Evolutionary conservation across 495 filamentous ascomycete genomes (phyloP), one percentile per base, ranked within the genome.

Genomic region (Neurospora sp.): DNA sequence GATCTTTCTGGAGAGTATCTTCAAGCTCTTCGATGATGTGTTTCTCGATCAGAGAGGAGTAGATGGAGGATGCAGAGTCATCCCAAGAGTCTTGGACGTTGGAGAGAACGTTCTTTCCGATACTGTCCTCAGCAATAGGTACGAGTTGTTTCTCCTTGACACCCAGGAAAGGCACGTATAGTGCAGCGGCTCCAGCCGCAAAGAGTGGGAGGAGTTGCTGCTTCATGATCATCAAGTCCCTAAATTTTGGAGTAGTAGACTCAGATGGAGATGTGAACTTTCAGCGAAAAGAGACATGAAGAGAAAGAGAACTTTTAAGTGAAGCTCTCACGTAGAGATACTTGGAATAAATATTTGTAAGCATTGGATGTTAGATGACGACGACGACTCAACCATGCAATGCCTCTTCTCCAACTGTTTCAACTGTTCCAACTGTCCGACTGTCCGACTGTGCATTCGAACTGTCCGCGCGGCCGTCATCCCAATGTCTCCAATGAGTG

Each of bases 41-140:
- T 31, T 71, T 39, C 45, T 75, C 71, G 61, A 76, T 18, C 1
- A 68, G 6, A 8, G 75, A 75, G 38, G 75, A 47, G 61, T 75
- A 59, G 65, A 70, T 73, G 69, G 74, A 20, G 71, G 76, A 8
- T 72, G 73, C 12, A 38, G 71, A 39, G 73, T 73, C 20, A 73
- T 77, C 74, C 79, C 77, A 65, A 71, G 72, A 47, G 70, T 70
- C 70, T 59, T 79, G 70, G 4, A 75, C 38, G 9, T 79, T 75
- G 39, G 76, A 27, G 61, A 78, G 69, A 18, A 69, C 42, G 22
- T 79, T 71, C 53, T 83, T 73, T 41, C 83, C 76, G 10, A 85
- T 76, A 4, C 84, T 80, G 39, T 82, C 78, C 70, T 87, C 81
- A 45, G 89, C 86, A 12, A 88, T 89, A 68, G 91, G 82, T 42